Percentiles rank a stretch among this genome's conserved stretches.
These are phyloP conservation scores for Acer negundo DNA, from an alignment of 345 rosid genomes.

Conservation along the genomic window DNA sequence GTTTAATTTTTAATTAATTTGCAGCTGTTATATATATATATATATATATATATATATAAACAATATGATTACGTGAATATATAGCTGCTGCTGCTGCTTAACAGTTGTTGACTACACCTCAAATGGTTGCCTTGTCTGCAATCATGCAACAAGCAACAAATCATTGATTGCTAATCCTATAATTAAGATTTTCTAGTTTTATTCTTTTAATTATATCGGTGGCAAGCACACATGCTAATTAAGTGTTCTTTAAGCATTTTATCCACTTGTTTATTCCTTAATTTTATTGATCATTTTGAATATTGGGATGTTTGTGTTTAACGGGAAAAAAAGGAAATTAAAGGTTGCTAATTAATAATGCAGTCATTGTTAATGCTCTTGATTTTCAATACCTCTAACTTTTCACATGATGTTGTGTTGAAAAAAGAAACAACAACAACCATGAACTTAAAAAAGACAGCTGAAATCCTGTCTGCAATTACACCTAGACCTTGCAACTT, in stretches of 20 bases:
- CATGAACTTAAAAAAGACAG: not conserved
- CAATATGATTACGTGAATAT: not conserved
- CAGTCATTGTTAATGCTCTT: not conserved
- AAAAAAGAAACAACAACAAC: not conserved
- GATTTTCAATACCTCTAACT: not conserved
- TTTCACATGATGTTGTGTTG: not conserved
- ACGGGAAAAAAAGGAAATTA: no score
- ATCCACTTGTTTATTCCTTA: not conserved
- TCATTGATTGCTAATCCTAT: not conserved
- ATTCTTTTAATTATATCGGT: no score
- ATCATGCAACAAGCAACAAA: not conserved
- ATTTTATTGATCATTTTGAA: not conserved
- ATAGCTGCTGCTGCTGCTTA: not conserved
- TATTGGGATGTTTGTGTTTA: not conserved
- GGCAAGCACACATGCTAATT: slow-evolving; percentile 14
- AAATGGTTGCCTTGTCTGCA: slow-evolving; percentile 9
- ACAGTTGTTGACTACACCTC: not conserved
- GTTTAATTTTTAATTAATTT: not conserved
- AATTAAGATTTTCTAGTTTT: no score
- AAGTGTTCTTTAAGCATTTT: slow-evolving; percentile 5
- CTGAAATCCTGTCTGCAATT: not conserved
- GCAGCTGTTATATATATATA: not conserved
- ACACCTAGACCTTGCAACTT: not conserved
- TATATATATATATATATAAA: not conserved
- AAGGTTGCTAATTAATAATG: not conserved